phyloP scores from a whole-genome alignment of 2,329 filamentous ascomycete species.

The Capronia epimyces region DNA sequence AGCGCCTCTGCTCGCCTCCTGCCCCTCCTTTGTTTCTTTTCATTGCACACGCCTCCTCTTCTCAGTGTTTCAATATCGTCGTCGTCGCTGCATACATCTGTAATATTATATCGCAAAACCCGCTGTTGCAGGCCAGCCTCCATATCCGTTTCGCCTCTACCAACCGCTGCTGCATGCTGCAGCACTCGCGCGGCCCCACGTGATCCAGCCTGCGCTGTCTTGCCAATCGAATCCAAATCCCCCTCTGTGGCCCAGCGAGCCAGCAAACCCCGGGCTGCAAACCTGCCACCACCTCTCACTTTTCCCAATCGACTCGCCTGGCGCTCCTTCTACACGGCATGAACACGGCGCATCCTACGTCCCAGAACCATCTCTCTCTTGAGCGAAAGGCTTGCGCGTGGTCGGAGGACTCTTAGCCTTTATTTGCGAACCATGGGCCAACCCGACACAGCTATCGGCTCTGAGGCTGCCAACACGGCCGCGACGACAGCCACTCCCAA shows the following conservation, averaged over 20 bases:
- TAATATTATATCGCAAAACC: constrained; percentile 8
- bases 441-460: constrained; percentile 27
- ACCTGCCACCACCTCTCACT: constrained; percentile 7
- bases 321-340: constrained; percentile 21
- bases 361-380: constrained; percentile 27
- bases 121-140: neutral
- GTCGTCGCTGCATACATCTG: constrained; percentile 10
- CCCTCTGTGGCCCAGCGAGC: constrained; percentile 5
- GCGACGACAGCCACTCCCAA: constrained; percentile 54
- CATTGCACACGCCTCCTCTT: constrained; percentile 10
- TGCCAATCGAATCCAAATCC: constrained; percentile 19
- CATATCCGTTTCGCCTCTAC: neutral
- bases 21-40: constrained; percentile 18
- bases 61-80: constrained; percentile 5
- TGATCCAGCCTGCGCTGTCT: constrained; percentile 18
- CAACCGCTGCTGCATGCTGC: neutral
- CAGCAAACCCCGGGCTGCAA: constrained; percentile 8
- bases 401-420: constrained; percentile 26
- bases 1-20: constrained; percentile 5
- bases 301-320: constrained; percentile 8
- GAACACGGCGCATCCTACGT: constrained; percentile 17
- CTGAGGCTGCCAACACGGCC: constrained; percentile 29
- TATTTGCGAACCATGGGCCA: constrained; percentile 21
- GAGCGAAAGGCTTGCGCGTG: constrained; percentile 30
- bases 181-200: constrained; percentile 15